Evolutionary conservation across 345 rosid genomes (phyloP), one percentile per base, ranked within the genome.

Genomic region (Firmiana major): DNA sequence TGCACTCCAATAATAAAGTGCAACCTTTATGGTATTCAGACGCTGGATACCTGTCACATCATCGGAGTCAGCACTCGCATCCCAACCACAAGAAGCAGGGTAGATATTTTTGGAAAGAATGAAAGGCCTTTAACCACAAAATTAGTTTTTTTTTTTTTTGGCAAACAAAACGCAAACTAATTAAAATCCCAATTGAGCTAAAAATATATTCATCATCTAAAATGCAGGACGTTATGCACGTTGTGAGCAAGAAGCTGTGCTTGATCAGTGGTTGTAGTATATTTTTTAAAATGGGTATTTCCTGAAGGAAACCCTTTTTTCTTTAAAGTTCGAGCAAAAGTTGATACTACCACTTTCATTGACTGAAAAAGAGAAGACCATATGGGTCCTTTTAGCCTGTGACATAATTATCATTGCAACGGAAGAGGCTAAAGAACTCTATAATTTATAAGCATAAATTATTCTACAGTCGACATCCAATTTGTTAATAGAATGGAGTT

Each of bases 31-130:
- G 69, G 60, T 34, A 34, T 49, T 76, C 48, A 54, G 17, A 51
- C 21, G 24, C 76, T 73, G 69, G 72, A 71, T 65, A 19, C 71
- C 63, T 65, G 86, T 87, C 87, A 79, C 88, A 81, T 83, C 88
- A 81, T 54, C 13, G 43, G 65, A 77, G 85, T 74, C 79, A 60
- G 82, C 79, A 68, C 60, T 54, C 49, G 31, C 73, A 71, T 81
- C 76, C 77, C 83, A 76, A 59, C 85, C 84, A 85, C 81, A 71
- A 77, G 45, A 7, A 34, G 68, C 74, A 12, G 21, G 26, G 40
- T 73, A 74, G 79, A 78, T 59, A 65, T 60, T 80, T 77, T 65
- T 28, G 62, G 22, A 43, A 69, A 55, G 0, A 57, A 55, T 38
- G 19, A 73, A 38, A 1, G 31, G 16, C 16, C 16, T 36, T 38